Base-by-base conservation (phyloP, 257 asterid genomes). In the Vinca minor region DNA sequence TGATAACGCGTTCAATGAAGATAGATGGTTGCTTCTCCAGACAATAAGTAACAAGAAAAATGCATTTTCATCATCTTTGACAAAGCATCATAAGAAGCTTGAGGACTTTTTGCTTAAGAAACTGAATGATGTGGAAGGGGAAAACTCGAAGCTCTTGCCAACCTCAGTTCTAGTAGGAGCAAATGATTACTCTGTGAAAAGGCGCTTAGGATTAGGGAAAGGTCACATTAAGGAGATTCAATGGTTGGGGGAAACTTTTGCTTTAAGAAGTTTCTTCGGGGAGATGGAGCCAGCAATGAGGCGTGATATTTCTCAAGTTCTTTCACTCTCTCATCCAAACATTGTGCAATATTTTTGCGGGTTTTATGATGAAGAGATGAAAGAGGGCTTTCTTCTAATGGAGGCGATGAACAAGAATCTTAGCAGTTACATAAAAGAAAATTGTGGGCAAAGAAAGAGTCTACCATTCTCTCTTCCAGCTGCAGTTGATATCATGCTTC, bases 171-270 rank as follows among this genome's bases (percentile, higher is more conserved):
- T 91, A 44, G 69, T 81, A 0, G 94, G 85, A 52, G 69, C 87
- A 1, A 62, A 68, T 0, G 98, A 88, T 69, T 88, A 84, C 63
- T 60, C 45, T 14, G 90, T 83, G 76, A 88, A 68, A 59, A 82
- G 95, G 12, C 88, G 89, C 18, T 61, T 91, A 46, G 95, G 84
- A 26, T 39, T 82, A 0, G 83, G 88, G 3, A 79, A 78, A 8
- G 87, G 90, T 18, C 88, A 81, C 45, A 74, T 82, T 3, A 91
- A 88, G 77, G 98, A 91, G 79, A 81, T 91, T 26, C 82, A 83
- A n/a, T 91, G 98, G 98, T 54, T 88, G 81, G 94, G 96, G 20
- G 96, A 91, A 66, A 83, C 65, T 64, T 84, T 85, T 57, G 95
- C 85, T 18, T 38, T 85, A 71, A 85, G 86, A 80, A 78, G 82